Evolutionary conservation across 2,329 filamentous ascomycete genomes (phyloP), one percentile per base, ranked within the genome.

Genomic region (Talaromyces piceae): DNA sequence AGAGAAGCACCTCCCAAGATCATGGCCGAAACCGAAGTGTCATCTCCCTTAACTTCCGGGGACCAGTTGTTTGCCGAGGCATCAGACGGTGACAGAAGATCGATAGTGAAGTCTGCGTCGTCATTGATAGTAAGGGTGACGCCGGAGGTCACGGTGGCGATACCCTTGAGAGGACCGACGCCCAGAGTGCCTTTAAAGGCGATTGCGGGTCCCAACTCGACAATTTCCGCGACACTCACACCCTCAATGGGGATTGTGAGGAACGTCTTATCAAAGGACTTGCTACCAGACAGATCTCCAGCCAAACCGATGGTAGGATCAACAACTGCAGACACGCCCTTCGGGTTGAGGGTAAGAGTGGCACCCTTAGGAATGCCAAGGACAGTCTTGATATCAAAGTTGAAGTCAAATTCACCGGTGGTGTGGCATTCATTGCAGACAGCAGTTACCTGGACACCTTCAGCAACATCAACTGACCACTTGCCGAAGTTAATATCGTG

Each of bases 211-310:
- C 58, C 60, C 8, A 62, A 28, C 11, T 57, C 56, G 13, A 62
- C 41, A 6, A 56, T 55, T n/a, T 45, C 52, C 3, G 55, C 50
- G 16, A 62, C 54, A 1, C 52, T 52, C n/a, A 61, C 52, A 4
- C 60, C 60, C 6, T 57, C 56, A 23, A 62, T 50, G 1, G 59
- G 56, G 39, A 61, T 58, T 3, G 51, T 50, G n/a, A 52, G 54
- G 39, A 61, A 49, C 5, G 47, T 48, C 39, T 51, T 27, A 48
- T 57, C 54, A 18, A 58, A 53, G 3, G 51, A 51, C 4, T 53
- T 51, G 8, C 50, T 50, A 8, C 52, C 47, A 18, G 49, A 53
- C 16, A 62, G 43, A 20, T 59, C 56, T 23, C 57, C 59, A 26
- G 54, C 54, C 18, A 62, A 27, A 9, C 51, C 53, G 22, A 62